A percentile compares a stretch with the other conserved stretches of the same genome.
Conservation (phyloP, 495 filamentous ascomycete genomes). For the Podospora pseudocomata region DNA sequence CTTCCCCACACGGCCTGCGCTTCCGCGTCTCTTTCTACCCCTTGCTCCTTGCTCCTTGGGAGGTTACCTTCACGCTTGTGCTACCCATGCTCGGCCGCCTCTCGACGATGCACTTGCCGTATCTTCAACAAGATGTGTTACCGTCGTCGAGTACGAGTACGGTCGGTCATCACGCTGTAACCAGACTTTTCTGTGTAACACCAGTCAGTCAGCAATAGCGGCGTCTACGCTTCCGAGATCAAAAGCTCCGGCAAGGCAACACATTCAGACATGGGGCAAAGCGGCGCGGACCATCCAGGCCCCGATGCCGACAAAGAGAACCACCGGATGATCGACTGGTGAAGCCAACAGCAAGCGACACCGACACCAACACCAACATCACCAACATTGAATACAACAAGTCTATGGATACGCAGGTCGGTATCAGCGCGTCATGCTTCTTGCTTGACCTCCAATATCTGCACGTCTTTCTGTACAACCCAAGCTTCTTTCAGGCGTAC, state of each 20-base stretch:
- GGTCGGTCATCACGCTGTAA: constrained; percentile 13
- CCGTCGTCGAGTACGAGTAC: constrained; percentile 5
- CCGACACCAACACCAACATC: constrained; percentile 6
- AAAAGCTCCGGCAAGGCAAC: neutral
- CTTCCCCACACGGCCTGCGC: constrained; percentile 3
- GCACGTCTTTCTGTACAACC: constrained; percentile 29
- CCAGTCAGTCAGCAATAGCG: constrained; percentile 13
- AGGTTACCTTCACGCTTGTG: neutral
- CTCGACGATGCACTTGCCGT: constrained; percentile 3
- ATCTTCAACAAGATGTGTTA: constrained; percentile 11
- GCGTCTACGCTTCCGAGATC: constrained; percentile 13
- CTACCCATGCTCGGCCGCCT: constrained; percentile 3
- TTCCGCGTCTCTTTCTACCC: constrained; percentile 1
- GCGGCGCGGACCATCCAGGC: neutral
- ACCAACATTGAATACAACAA: neutral
- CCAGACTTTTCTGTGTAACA: constrained; percentile 22
- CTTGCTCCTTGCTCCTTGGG: neutral
- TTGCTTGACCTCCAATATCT: constrained; percentile 20
- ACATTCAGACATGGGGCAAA: neutral
- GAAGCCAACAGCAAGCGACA: neutral
- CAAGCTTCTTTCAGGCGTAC: constrained; percentile 24
- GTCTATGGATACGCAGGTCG: neutral
- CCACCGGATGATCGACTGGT: neutral
- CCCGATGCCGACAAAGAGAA: neutral
- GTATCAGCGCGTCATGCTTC: constrained; percentile 22